phyloP scores from a whole-genome alignment of 495 filamentous ascomycete genomes.

The Aspergillus conjunctus region DNA sequence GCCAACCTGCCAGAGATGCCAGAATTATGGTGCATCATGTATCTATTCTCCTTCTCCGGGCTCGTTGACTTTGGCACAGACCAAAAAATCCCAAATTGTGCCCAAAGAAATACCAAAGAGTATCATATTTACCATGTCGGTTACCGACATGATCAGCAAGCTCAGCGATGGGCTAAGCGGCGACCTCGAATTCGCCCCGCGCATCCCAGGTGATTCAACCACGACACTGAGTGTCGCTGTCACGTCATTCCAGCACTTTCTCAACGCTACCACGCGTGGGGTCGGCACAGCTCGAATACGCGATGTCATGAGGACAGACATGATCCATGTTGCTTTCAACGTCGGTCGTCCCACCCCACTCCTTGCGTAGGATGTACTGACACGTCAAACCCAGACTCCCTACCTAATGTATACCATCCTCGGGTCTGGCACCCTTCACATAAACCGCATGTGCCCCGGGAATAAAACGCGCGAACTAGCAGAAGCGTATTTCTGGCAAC shows the following conservation, averaged over 20 bases:
- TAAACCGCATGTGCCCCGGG: constrained; percentile 35
- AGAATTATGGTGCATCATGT: constrained; percentile 34
- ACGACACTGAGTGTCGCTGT: constrained; percentile 21
- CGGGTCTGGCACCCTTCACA: constrained; percentile 42
- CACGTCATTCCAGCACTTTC: constrained; percentile 37
- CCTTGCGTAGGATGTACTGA: too few relatives aligned
- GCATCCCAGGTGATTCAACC: neutral
- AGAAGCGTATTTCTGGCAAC: constrained; percentile 47
- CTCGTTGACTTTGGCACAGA: neutral
- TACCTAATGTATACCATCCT: constrained; percentile 49
- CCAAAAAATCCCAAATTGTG: neutral
- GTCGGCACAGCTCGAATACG: constrained; percentile 34
- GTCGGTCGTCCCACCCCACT: constrained; percentile 23
- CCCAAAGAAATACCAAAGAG: neutral
- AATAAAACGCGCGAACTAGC: constrained; percentile 31
- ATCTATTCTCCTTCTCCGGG: constrained; percentile 20
- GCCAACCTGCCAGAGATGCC: constrained; percentile 36
- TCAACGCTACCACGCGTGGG: constrained; percentile 32
- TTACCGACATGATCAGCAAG: constrained; percentile 21
- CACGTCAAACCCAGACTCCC: constrained; percentile 30
- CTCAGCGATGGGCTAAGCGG: constrained; percentile 20
- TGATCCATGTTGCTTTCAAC: constrained; percentile 42
- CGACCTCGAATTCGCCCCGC: constrained; percentile 8
- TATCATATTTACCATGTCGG: constrained; percentile 23
- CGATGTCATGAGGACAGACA: constrained; percentile 40